Evolutionary conservation across 1,284 basidiomycete species (phyloP).

Genomic region (Ceratobasidium sp.): DNA sequence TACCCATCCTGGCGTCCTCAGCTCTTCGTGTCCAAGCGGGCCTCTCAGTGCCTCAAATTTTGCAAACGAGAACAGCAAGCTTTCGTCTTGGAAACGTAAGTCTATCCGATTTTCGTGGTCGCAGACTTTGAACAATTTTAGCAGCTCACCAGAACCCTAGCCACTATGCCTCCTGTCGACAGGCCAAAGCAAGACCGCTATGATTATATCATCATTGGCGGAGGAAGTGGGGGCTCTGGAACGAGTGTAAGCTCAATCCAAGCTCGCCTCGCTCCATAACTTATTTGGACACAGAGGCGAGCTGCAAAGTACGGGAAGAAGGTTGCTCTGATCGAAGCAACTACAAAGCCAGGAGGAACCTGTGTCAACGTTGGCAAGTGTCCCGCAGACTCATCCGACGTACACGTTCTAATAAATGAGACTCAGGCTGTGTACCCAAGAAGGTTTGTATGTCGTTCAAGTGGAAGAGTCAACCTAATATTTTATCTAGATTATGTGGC

Average conservation of each 20-base stretch:
- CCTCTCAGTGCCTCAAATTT: slow-evolving; percentile 24
- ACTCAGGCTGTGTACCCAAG: slow-evolving; percentile 86
- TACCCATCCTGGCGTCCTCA: slow-evolving; percentile 43
- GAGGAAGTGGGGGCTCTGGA: slow-evolving; percentile 86
- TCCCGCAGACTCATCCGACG: not conserved
- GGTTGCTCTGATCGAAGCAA: slow-evolving; percentile 89
- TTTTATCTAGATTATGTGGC: slow-evolving; percentile 93
- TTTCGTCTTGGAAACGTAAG: slow-evolving; percentile 33
- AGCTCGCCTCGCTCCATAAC: slow-evolving; percentile 1
- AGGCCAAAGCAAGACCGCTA: slow-evolving; percentile 75
- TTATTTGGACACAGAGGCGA: slow-evolving; percentile 69
- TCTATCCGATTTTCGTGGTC: not conserved
- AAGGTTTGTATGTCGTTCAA: slow-evolving; percentile 65
- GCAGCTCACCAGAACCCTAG: slow-evolving; percentile 51
- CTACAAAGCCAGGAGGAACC: slow-evolving; percentile 88
- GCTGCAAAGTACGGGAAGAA: slow-evolving; percentile 95
- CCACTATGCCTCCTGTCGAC: slow-evolving; percentile 77
- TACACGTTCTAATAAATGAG: slow-evolving; percentile 34
- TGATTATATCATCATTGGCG: slow-evolving; percentile 86
- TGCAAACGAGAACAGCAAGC: slow-evolving; percentile 21
- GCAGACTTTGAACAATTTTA: not conserved
- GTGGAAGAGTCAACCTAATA: not conserved
- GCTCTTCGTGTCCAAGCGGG: slow-evolving; percentile 21
- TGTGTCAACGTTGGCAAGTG: slow-evolving; percentile 92
- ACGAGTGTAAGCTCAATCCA: slow-evolving; percentile 69